Evolutionary conservation across 1,284 basidiomycete species (phyloP).

Genomic region (Anthracocystis panici-leucophaei): DNA sequence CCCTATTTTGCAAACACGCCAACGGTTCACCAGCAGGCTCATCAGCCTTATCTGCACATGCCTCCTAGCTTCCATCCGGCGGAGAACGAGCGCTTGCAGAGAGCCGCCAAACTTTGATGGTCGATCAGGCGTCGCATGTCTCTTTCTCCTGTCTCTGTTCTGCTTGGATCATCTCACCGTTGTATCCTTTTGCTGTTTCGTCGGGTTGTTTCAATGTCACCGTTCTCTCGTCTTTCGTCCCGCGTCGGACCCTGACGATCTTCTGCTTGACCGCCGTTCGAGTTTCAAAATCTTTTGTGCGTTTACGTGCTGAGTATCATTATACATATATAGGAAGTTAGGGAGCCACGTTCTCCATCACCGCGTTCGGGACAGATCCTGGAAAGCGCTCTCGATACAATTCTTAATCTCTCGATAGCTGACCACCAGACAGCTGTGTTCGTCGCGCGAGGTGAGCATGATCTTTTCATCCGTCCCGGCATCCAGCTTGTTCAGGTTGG

Average conservation of each 20-base stretch:
- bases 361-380: slow-evolving; percentile 54
- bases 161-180: neutral
- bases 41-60: slow-evolving; percentile 13
- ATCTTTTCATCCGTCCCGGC: slow-evolving; percentile 91
- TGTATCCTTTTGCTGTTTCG: neutral
- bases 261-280: neutral
- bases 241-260: neutral
- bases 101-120: slow-evolving; percentile 27
- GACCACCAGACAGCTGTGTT: slow-evolving; percentile 95
- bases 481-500: slow-evolving; percentile 77
- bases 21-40: slow-evolving; percentile 16
- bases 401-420: slow-evolving; percentile 82
- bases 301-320: slow-evolving; percentile 15
- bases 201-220: slow-evolving; percentile 18
- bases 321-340: slow-evolving; percentile 14
- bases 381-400: slow-evolving; percentile 63
- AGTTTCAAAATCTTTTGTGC: neutral
- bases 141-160: neutral
- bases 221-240: neutral
- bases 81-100: slow-evolving; percentile 15
- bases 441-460: slow-evolving; percentile 92
- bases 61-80: slow-evolving; percentile 11
- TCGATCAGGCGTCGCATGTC: neutral
- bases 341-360: neutral
- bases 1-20: slow-evolving; percentile 28